A percentile compares a stretch with the other conserved stretches of the same genome.
These are phyloP conservation scores for Comarum palustre DNA, from an alignment of 306 rosid species.

Conservation along the genomic window DNA sequence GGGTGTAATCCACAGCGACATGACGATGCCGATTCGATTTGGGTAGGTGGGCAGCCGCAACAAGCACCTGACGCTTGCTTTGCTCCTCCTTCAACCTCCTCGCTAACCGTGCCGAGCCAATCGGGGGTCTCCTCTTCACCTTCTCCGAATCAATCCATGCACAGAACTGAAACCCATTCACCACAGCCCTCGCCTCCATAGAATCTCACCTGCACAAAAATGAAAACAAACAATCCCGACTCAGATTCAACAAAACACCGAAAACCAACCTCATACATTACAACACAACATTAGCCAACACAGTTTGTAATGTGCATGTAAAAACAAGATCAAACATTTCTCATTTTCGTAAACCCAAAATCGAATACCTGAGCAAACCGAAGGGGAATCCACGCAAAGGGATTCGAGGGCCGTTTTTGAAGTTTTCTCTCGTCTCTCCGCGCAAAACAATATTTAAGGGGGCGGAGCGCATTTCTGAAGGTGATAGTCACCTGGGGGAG, in stretches of 20 bases:
- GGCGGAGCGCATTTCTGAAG: not conserved
- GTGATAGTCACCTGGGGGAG: not conserved
- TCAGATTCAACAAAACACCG: not conserved
- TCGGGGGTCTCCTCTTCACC: constrained; percentile 28
- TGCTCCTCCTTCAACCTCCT: constrained; percentile 32
- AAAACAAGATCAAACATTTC: not conserved
- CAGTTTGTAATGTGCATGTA: not conserved
- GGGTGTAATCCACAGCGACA: constrained; percentile 38
- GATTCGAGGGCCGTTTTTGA: not conserved
- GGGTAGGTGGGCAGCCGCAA: constrained; percentile 35
- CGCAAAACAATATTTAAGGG: not conserved
- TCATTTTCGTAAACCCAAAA: not conserved
- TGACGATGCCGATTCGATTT: constrained; percentile 36
- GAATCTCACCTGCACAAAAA: too few species aligned
- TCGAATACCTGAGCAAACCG: not conserved
- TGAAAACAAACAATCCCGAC: not conserved
- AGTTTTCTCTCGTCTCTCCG: not conserved
- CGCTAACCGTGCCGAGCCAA: constrained; percentile 33
- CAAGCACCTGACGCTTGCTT: constrained; percentile 33
- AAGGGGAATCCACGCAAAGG: not conserved
- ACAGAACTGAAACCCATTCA: constrained; percentile 37
- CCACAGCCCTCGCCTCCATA: constrained; percentile 59
- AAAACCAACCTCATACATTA: not conserved
- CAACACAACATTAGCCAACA: not conserved
- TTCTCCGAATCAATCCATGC: constrained; percentile 42